Evolutionary conservation across 257 asterid genomes (phyloP), one percentile per base, ranked within the genome.

Genomic region (Fraxinus americana): DNA sequence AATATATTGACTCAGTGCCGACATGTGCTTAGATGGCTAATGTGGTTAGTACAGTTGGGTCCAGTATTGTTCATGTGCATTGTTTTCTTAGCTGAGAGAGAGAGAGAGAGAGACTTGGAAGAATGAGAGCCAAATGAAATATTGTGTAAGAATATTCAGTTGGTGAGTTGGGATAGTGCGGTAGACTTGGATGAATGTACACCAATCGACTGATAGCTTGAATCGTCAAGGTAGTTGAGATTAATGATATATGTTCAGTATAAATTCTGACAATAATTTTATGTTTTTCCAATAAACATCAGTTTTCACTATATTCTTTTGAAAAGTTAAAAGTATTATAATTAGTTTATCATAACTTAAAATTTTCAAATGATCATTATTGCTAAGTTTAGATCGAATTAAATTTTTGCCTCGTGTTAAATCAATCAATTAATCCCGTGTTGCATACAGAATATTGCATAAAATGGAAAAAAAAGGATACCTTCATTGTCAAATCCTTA

Each of bases 111-210:
- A 75, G 83, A 84, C 85, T 79, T 84, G 90, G 90, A 84, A 69
- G 81, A 82, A 79, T 50, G 80, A 80, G 82, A 79, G 57, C 86
- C 88, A 84, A 79, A 79, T 81, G 83, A 74, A 67, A 70, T 29
- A 54, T 63, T 41, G 48, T 38, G 65, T 13, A 5, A 19, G 65
- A 48, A 16, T 71, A n/a, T n/a, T 1, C 29, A 9, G 29, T 59
- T 21, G 67, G 27, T 57, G 66, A 8, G 76, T 74, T 54, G 41
- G 77, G 77, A 79, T 36, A 75, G 70, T 65, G 72, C 12, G 72
- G 67, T 43, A 36, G 68, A 65, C 45, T 77, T 72, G 70, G 75
- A 65, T 41, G 14, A 73, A 9, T 35, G 70, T 71, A 71, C 57
- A 75, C 74, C 82, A 79, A 48, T 39, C 69, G 38, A 48, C 16